These are phyloP conservation scores for Fusarium devonianum DNA, from an alignment of 2,329 filamentous ascomycete species.

Conservation along the genomic window DNA sequence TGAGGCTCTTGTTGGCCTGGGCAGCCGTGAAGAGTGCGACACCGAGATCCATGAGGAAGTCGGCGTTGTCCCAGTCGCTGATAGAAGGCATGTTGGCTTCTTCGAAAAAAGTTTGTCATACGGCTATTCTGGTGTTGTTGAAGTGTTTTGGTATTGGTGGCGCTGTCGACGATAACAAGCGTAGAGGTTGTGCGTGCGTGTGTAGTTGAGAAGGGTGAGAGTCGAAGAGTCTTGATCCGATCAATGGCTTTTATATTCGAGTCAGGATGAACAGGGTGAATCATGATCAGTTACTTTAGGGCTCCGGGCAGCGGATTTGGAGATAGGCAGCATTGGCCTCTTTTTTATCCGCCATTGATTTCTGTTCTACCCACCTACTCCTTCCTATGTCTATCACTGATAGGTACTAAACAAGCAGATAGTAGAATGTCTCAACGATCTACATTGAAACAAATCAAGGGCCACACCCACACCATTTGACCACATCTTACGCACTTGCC, in stretches of 20 bases:
- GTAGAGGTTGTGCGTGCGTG: background rate
- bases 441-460: background rate
- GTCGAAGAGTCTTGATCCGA: too few relatives aligned
- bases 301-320: too few relatives aligned
- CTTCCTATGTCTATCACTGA: too few relatives aligned
- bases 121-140: background rate
- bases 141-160: background rate
- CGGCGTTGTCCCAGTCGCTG: conserved; percentile 44
- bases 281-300: background rate
- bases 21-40: conserved; percentile 45
- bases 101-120: background rate
- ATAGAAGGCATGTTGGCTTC: conserved; percentile 31
- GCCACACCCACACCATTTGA: conserved; percentile 3
- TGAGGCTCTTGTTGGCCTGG: conserved; percentile 40
- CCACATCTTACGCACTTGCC: conserved; percentile 1
- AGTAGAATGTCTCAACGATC: background rate
- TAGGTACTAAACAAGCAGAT: too few relatives aligned
- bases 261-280: background rate
- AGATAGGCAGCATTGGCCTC: too few relatives aligned
- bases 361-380: too few relatives aligned
- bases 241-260: background rate
- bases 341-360: too few relatives aligned
- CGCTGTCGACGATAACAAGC: background rate
- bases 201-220: background rate
- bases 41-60: conserved; percentile 46